Conservation (phyloP, 2,329 filamentous ascomycete genomes). For the Xylaria sp. region DNA sequence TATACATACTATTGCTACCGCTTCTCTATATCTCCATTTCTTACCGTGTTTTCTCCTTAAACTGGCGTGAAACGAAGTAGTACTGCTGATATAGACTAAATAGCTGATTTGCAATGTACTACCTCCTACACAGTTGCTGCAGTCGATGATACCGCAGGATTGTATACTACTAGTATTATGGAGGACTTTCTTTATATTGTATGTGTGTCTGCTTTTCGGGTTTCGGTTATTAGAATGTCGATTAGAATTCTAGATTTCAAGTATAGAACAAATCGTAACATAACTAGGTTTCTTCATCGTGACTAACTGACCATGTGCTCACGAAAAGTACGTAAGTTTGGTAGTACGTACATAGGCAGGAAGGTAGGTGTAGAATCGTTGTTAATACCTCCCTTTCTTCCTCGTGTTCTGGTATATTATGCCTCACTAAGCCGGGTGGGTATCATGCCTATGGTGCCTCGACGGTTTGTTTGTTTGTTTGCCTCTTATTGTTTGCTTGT, state of each 20-base stretch:
- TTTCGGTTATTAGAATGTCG: not conserved
- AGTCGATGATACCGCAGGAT: not conserved
- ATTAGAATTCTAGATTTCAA: not conserved
- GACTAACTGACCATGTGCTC: not conserved
- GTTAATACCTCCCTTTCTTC: not conserved
- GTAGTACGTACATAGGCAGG: too few relatives aligned
- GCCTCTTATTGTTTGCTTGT: not conserved
- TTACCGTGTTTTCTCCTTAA: too few relatives aligned
- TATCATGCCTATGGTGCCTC: not conserved
- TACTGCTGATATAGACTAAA: not conserved
- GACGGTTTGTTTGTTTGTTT: not conserved
- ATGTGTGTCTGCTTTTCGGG: not conserved
- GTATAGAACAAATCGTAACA: not conserved
- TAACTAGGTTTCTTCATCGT: not conserved
- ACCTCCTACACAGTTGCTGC: not conserved
- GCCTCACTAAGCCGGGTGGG: not conserved
- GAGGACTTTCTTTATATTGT: not conserved
- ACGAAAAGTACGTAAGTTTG: not conserved
- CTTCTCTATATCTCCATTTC: too few relatives aligned
- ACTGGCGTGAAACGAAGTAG: not conserved
- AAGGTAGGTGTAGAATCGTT: too few relatives aligned
- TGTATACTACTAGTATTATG: not conserved
- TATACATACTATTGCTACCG: not conserved
- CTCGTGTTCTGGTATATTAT: not conserved
- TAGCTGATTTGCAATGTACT: constrained; percentile 1